Percentiles rank a stretch among this genome's conserved stretches.
Conservation (phyloP, 768 basidiomycete species). For the Tulasnella sp. region DNA sequence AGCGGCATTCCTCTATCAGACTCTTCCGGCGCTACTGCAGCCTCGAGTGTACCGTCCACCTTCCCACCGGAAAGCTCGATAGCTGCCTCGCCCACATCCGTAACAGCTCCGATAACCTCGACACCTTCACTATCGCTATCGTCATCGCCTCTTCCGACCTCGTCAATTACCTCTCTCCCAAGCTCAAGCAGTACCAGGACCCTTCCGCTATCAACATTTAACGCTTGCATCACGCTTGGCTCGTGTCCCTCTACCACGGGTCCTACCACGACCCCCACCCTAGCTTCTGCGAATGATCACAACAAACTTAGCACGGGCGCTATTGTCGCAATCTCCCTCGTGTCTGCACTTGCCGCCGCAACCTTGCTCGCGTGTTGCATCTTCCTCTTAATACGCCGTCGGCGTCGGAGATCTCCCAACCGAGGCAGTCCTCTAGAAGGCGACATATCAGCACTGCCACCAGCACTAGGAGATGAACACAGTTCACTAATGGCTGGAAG, state of each 20-base stretch:
- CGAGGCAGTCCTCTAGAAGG: not conserved
- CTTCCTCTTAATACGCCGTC: not conserved
- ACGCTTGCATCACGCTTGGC: not conserved
- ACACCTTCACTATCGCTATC: not conserved
- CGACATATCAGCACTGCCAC: not conserved
- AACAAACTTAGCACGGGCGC: conserved; percentile 6
- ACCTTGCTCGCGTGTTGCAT: conserved; percentile 2
- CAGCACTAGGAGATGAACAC: not conserved
- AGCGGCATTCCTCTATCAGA: not conserved
- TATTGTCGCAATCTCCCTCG: conserved; percentile 9
- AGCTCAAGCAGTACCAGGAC: not conserved
- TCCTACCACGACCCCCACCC: not conserved
- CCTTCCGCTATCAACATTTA: not conserved
- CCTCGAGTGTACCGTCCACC: not conserved
- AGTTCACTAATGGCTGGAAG: conserved; percentile 8
- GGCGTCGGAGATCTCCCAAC: conserved; percentile 4
- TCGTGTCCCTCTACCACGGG: not conserved
- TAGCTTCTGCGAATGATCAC: not conserved
- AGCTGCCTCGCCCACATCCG: not conserved
- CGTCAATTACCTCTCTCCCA: not conserved
- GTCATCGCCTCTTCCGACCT: not conserved
- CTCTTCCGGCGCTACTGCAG: not conserved
- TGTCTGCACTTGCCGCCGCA: not conserved
- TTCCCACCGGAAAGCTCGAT: not conserved
- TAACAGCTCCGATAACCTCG: not conserved